phyloP scores from a whole-genome alignment of 129 eudicot genomes.

The Flaveria sonorensis region DNA sequence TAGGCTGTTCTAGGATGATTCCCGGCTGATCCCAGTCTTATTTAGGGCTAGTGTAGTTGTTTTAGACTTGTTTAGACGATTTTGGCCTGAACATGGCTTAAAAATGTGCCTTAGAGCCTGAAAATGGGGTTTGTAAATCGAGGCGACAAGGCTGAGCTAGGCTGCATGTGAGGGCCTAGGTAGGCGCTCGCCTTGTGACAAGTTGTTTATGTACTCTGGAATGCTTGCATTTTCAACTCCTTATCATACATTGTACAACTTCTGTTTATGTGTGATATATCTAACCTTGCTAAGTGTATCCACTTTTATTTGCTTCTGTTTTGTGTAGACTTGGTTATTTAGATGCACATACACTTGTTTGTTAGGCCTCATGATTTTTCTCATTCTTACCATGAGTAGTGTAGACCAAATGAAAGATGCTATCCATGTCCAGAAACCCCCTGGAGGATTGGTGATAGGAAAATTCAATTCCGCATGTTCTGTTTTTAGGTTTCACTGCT shows the following conservation, averaged over 20 bases:
- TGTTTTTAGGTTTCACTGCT: constrained; percentile 8
- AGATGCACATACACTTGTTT: constrained; percentile 2
- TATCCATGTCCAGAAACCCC: neutral
- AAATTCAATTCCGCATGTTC: neutral
- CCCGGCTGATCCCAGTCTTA: too few species aligned
- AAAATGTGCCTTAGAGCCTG: too few species aligned
- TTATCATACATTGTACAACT: constrained; percentile 1
- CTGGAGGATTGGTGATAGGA: neutral
- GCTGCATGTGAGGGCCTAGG: too few species aligned
- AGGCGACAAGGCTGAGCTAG: too few species aligned
- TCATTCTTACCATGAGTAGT: constrained; percentile 4
- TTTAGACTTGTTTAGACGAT: too few species aligned
- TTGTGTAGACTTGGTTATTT: neutral
- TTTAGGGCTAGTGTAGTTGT: too few species aligned
- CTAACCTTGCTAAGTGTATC: neutral
- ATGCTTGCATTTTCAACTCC: neutral
- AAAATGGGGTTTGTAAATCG: too few species aligned
- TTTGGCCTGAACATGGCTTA: too few species aligned
- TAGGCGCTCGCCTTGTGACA: too few species aligned
- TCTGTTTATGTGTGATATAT: neutral
- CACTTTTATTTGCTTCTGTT: neutral
- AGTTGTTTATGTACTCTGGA: neutral
- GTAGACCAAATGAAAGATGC: constrained; percentile 19
- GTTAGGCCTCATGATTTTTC: neutral
- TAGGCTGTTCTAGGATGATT: too few species aligned